phyloP scores from a whole-genome alignment of 257 asterid genomes.

The Buddleja alternifolia region DNA sequence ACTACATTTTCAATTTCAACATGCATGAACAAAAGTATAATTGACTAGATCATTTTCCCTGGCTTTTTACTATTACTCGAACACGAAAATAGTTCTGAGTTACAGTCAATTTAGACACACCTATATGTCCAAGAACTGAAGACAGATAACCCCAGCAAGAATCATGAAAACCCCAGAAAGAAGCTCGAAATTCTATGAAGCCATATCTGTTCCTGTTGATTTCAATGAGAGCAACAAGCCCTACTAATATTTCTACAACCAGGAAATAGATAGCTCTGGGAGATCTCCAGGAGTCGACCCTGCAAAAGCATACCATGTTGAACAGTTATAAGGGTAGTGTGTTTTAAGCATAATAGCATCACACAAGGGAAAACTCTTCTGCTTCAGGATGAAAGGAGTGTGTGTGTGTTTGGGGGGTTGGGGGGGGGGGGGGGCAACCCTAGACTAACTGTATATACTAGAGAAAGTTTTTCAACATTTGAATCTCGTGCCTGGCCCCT shows the following conservation, averaged over 20 bases:
- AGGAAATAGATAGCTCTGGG: constrained; percentile 59
- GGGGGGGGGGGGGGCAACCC: too few species aligned
- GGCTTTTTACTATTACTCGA: background rate
- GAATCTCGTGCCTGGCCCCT: too few species aligned
- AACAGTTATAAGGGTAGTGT: constrained; percentile 17
- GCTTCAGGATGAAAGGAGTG: too few species aligned
- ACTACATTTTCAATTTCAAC: constrained; percentile 2
- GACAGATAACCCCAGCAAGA: constrained; percentile 63
- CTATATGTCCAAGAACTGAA: constrained; percentile 61
- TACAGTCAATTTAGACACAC: constrained; percentile 40
- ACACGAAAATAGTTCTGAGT: constrained; percentile 2
- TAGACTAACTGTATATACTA: too few species aligned
- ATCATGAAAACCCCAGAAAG: constrained; percentile 62
- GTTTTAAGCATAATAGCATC: background rate
- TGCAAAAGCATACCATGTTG: constrained; percentile 47
- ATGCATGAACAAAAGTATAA: background rate
- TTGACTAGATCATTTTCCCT: background rate
- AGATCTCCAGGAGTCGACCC: constrained; percentile 69
- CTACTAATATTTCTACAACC: constrained; percentile 58
- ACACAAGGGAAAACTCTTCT: too few species aligned
- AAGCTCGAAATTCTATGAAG: constrained; percentile 51
- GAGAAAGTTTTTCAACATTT: background rate
- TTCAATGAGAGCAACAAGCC: constrained; percentile 57
- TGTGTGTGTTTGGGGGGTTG: too few species aligned
- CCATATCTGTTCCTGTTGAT: constrained; percentile 56